Percentiles rank a stretch among this genome's conserved stretches.
These are phyloP conservation scores for Penstemon davidsonii DNA, from an alignment of 257 asterid species.

Conservation along the genomic window DNA sequence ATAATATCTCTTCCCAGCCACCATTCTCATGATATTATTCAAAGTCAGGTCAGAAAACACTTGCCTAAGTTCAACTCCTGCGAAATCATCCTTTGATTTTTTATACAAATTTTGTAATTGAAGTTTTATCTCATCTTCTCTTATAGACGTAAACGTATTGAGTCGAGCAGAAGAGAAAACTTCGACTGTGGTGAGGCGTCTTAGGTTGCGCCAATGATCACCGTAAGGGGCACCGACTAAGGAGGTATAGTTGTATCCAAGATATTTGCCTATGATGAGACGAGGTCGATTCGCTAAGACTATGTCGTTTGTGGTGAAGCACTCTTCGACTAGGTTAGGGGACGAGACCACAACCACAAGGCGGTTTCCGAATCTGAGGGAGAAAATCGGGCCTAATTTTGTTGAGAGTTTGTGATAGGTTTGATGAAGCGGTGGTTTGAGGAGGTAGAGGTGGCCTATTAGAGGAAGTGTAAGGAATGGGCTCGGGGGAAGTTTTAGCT, in stretches of 20 bases:
- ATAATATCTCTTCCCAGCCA: constrained; percentile 53
- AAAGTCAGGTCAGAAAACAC: constrained; percentile 39
- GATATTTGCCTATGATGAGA: constrained; percentile 34
- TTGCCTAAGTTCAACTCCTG: constrained; percentile 35
- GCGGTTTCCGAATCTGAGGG: constrained; percentile 53
- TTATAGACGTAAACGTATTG: constrained; percentile 36
- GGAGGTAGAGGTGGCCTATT: constrained; percentile 60
- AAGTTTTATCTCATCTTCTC: constrained; percentile 40
- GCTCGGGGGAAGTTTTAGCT: constrained; percentile 46
- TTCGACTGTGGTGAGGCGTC: constrained; percentile 45
- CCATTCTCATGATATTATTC: constrained; percentile 66
- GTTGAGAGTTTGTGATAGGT: constrained; percentile 36
- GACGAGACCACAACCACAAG: constrained; percentile 53
- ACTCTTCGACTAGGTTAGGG: constrained; percentile 45
- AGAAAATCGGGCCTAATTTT: constrained; percentile 54
- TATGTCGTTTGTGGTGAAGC: constrained; percentile 61
- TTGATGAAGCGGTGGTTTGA: constrained; percentile 49
- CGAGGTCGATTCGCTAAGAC: constrained; percentile 56
- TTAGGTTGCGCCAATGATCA: constrained; percentile 62
- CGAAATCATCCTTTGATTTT: constrained; percentile 16
- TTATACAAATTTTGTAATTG: constrained; percentile 26
- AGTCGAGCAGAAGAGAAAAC: constrained; percentile 51
- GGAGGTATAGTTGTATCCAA: constrained; percentile 50
- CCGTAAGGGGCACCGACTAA: constrained; percentile 46
- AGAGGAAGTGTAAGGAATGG: constrained; percentile 44